Conservation (phyloP, 305 asterid species). For the Fraxinus sp. region DNA sequence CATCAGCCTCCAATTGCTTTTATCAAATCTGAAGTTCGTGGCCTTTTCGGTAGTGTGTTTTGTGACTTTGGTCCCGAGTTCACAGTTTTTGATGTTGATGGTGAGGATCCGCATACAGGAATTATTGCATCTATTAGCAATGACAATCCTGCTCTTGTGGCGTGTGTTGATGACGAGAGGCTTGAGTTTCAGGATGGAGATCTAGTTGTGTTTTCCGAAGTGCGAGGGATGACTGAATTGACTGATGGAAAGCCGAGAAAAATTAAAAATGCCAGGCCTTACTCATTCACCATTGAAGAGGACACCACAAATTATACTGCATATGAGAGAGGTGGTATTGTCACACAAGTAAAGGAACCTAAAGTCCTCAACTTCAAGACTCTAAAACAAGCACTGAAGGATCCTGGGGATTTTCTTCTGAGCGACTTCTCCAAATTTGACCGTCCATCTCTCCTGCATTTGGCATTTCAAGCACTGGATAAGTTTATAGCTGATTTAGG, state of each 20-base stretch:
- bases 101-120: conserved; percentile 42
- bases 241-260: conserved; percentile 41
- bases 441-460: conserved; percentile 41
- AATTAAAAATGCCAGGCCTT: conserved; percentile 38
- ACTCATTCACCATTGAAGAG: conserved; percentile 39
- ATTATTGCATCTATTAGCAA: conserved; percentile 41
- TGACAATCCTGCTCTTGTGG: conserved; percentile 40
- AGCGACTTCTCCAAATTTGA: conserved; percentile 48
- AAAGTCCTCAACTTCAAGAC: conserved; percentile 39
- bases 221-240: conserved; percentile 38
- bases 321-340: conserved; percentile 40
- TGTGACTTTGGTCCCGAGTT: conserved; percentile 46
- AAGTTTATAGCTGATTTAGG: conserved; percentile 31
- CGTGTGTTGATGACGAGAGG: conserved; percentile 46
- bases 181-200: conserved; percentile 49
- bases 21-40: conserved; percentile 44
- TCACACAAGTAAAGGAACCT: conserved; percentile 42
- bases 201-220: conserved; percentile 40
- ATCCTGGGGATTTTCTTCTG: conserved; percentile 44
- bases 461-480: conserved; percentile 46
- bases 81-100: conserved; percentile 46
- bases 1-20: conserved; percentile 50
- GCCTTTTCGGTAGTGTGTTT: conserved; percentile 43
- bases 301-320: conserved; percentile 33
- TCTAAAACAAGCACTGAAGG: conserved; percentile 34